Percentiles rank a stretch among this genome's conserved stretches.
Conservation (phyloP, 2,329 filamentous ascomycete genomes). For the Thelonectria rubi region DNA sequence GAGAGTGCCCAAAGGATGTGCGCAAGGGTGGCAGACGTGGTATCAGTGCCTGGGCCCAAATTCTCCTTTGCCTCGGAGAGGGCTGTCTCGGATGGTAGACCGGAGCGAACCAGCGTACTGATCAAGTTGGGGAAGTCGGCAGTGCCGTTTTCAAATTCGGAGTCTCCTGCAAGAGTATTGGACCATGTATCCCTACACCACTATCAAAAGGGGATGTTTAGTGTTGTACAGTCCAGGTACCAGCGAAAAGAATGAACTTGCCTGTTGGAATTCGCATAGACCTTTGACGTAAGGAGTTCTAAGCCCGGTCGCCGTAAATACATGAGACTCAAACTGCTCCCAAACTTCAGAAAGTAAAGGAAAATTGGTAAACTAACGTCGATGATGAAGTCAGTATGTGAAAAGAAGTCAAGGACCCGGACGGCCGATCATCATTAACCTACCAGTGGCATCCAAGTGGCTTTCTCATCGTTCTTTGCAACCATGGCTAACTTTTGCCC, state of each 20-base stretch:
- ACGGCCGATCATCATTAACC: background rate
- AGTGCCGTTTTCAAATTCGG: background rate
- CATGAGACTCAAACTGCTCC: conserved; percentile 13
- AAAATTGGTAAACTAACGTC: conserved; percentile 15
- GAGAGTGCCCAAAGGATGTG: conserved; percentile 45
- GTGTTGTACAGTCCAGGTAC: no score
- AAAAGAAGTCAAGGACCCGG: no score
- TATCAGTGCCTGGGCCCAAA: conserved; percentile 45
- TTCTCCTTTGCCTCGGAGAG: conserved; percentile 45
- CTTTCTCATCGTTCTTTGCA: conserved; percentile 43
- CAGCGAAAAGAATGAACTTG: background rate
- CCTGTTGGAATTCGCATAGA: background rate
- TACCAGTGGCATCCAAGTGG: conserved; percentile 43
- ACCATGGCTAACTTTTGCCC: conserved; percentile 37
- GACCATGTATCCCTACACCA: background rate
- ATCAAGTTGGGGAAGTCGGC: conserved; percentile 32
- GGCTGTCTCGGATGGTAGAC: conserved; percentile 36
- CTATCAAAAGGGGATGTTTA: background rate
- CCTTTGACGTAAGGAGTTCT: conserved; percentile 17
- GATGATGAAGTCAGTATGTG: no score
- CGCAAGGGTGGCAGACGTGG: conserved; percentile 43
- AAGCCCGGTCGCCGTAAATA: conserved; percentile 3
- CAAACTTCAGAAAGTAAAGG: conserved; percentile 18
- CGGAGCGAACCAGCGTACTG: conserved; percentile 30
- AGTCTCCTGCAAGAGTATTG: background rate